A percentile compares a stretch with the other conserved stretches of the same genome.
Conservation (phyloP, 139 green algal species). For the Microglena sp. region DNA sequence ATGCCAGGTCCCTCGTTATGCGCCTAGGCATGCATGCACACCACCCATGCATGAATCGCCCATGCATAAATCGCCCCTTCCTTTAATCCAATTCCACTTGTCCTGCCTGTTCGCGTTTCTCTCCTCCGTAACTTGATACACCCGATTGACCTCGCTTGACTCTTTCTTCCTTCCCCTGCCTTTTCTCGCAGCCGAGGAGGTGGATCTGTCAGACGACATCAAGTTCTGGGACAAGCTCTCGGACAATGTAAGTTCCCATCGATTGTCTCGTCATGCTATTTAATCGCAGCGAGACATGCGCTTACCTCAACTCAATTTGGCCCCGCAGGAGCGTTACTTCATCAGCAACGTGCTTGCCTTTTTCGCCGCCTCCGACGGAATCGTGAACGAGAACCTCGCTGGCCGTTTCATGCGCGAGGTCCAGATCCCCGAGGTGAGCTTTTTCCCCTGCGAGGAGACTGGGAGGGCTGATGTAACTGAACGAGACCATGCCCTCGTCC, state of each 20-base stretch:
- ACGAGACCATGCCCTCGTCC: no score
- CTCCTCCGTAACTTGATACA: background rate
- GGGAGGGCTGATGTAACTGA: no score
- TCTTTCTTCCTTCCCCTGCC: background rate
- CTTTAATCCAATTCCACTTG: background rate
- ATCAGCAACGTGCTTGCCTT: slow-evolving; percentile 96
- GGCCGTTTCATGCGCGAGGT: slow-evolving; percentile 91
- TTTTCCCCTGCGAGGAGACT: no score
- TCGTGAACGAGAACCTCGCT: slow-evolving; percentile 95
- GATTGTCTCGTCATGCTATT: background rate
- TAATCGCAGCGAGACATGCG: background rate
- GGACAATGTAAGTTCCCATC: slow-evolving; percentile 32
- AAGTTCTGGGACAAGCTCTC: slow-evolving; percentile 87
- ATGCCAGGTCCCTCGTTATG: background rate
- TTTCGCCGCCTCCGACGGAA: slow-evolving; percentile 94
- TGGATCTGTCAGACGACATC: slow-evolving; percentile 88
- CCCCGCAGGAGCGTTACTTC: slow-evolving; percentile 96
- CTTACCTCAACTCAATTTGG: background rate
- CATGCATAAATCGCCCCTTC: background rate
- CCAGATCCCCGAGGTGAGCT: slow-evolving; percentile 46
- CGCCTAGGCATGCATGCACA: background rate
- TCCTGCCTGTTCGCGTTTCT: no score
- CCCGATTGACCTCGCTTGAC: background rate
- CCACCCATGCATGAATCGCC: background rate
- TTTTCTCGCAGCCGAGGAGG: slow-evolving; percentile 73